Evolutionary conservation across 768 basidiomycete genomes (phyloP).

Genomic region (Hypsizygus marmoreus): DNA sequence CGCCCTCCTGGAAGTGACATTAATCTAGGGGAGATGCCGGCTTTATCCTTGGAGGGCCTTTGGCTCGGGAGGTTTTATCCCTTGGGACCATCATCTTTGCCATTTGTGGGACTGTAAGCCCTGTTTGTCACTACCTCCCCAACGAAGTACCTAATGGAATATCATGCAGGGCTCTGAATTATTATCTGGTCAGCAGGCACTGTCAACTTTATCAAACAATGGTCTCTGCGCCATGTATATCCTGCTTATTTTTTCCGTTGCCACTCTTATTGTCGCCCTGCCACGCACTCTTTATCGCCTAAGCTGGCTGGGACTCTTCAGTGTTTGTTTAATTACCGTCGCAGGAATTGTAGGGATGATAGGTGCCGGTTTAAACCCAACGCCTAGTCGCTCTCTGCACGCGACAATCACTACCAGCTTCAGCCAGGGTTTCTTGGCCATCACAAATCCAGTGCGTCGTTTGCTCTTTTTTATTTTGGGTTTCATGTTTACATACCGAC

Average conservation of each 20-base stretch:
- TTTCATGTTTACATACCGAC: not conserved
- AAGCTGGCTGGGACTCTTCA: slow-evolving; percentile 48
- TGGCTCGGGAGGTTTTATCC: slow-evolving; percentile 46
- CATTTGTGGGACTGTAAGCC: slow-evolving; percentile 44
- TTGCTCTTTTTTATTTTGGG: not conserved
- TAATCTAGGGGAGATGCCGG: slow-evolving; percentile 49
- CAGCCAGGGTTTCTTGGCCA: slow-evolving; percentile 50
- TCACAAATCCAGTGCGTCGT: slow-evolving; percentile 51
- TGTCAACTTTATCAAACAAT: slow-evolving; percentile 48
- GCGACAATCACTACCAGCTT: slow-evolving; percentile 42
- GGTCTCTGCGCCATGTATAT: slow-evolving; percentile 48
- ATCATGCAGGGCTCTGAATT: slow-evolving; percentile 44
- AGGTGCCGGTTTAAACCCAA: slow-evolving; percentile 48
- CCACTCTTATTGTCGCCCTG: slow-evolving; percentile 42
- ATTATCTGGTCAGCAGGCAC: slow-evolving; percentile 53
- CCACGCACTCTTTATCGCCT: slow-evolving; percentile 50
- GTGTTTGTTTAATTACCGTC: slow-evolving; percentile 42
- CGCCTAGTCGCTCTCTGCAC: slow-evolving; percentile 38
- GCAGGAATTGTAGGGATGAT: slow-evolving; percentile 53
- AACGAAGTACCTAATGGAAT: not conserved
- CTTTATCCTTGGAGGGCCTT: slow-evolving; percentile 47
- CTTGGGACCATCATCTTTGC: slow-evolving; percentile 53
- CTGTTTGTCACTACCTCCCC: not conserved
- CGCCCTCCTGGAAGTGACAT: not conserved
- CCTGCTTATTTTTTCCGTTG: slow-evolving; percentile 46